Evolutionary conservation across 306 rosid genomes (phyloP).

Genomic region (Cucumis hystrix): DNA sequence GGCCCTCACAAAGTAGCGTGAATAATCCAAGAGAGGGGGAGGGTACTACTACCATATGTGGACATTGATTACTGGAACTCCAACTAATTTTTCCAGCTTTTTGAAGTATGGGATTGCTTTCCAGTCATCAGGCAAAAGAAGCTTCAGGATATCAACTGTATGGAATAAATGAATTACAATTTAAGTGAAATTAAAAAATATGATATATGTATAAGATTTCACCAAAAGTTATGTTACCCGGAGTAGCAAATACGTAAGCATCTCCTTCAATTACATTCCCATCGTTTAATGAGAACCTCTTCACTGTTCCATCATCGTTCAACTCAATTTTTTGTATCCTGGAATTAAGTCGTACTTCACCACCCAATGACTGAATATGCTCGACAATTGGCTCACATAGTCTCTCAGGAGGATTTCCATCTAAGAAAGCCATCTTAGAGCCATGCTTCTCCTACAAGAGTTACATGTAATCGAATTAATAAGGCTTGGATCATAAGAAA

Average conservation of each 20-base stretch:
- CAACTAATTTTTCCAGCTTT: constrained; percentile 80
- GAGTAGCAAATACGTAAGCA: constrained; percentile 79
- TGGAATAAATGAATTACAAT: not conserved
- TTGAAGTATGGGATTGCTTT: constrained; percentile 81
- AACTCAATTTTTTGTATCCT: constrained; percentile 75
- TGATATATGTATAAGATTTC: not conserved
- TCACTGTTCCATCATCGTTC: constrained; percentile 72
- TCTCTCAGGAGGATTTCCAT: constrained; percentile 95
- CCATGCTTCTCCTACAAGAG: constrained; percentile 81
- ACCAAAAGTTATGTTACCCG: constrained; percentile 37
- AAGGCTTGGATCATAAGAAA: not conserved
- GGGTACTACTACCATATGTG: constrained; percentile 66
- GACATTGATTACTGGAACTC: constrained; percentile 91
- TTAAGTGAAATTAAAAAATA: constrained; percentile 11
- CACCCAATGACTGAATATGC: constrained; percentile 73
- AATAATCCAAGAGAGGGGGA: not conserved
- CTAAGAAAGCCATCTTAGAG: constrained; percentile 97
- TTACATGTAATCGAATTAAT: not conserved
- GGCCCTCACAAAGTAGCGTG: not conserved
- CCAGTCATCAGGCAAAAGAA: constrained; percentile 78
- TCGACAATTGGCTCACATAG: constrained; percentile 87
- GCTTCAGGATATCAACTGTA: constrained; percentile 89
- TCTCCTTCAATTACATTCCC: constrained; percentile 73
- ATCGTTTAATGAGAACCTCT: constrained; percentile 50
- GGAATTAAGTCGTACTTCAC: constrained; percentile 78